phyloP scores from a whole-genome alignment of 2,329 filamentous ascomycete genomes.

The Cladorrhinum sp. region DNA sequence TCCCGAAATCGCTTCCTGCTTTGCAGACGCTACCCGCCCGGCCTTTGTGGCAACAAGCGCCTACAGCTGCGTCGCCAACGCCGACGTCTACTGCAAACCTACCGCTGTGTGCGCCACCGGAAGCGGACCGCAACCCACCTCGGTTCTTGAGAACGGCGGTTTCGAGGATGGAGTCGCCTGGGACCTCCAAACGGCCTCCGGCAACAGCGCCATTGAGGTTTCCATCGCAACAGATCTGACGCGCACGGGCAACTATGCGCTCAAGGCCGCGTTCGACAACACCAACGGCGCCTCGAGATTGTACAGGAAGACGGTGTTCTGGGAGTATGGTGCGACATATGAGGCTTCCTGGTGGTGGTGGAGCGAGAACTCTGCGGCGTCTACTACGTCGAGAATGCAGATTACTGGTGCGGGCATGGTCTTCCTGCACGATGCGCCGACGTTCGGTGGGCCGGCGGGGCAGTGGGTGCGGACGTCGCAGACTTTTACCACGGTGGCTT shows the following conservation, averaged over 20 bases:
- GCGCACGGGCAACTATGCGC: not conserved
- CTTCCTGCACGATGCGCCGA: not conserved
- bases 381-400: conserved; percentile 1
- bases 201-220: not conserved
- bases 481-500: not conserved
- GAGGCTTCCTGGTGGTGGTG: conserved; percentile 8
- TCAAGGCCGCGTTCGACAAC: conserved; percentile 1
- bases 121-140: not conserved
- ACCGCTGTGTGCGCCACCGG: not conserved
- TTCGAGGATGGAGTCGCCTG: conserved; percentile 3
- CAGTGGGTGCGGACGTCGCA: not conserved
- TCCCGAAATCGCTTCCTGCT: conserved; percentile 5
- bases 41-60: not conserved
- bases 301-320: not conserved
- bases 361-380: not conserved
- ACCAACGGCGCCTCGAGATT: not conserved
- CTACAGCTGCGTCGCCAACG: conserved; percentile 4
- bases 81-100: conserved; percentile 5
- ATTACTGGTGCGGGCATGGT: not conserved
- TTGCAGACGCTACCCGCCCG: not conserved
- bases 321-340: not conserved
- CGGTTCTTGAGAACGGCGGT: not conserved
- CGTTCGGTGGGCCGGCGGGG: not conserved
- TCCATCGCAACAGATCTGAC: not conserved
- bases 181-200: not conserved